Percentiles rank a stretch among this genome's conserved stretches.
Conservation (phyloP, 495 filamentous ascomycete species). For the Penicillium parvum region DNA sequence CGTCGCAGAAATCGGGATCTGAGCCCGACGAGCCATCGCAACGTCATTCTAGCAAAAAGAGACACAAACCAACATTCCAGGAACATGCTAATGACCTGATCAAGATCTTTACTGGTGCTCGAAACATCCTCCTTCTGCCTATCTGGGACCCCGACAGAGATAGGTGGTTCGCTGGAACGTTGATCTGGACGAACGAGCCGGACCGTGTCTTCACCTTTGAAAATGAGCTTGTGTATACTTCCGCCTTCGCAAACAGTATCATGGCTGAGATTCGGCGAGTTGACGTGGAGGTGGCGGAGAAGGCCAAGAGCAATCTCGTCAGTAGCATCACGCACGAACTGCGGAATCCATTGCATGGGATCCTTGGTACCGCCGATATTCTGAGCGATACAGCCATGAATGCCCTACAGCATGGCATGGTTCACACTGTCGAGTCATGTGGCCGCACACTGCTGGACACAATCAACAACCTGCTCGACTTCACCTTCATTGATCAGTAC, state of each 20-base stretch:
- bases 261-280: constrained; percentile 59
- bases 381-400: constrained; percentile 53
- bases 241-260: constrained; percentile 55
- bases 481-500: constrained; percentile 35
- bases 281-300: constrained; percentile 43
- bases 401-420: constrained; percentile 51
- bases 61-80: constrained; percentile 10
- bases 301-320: constrained; percentile 61
- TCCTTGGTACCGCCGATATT: constrained; percentile 59
- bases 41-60: constrained; percentile 30
- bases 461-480: constrained; percentile 61
- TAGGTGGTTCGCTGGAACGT: constrained; percentile 56
- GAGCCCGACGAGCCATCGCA: constrained; percentile 21
- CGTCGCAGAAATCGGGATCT: constrained; percentile 1
- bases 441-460: constrained; percentile 65
- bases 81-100: constrained; percentile 20
- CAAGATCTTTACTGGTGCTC: constrained; percentile 17
- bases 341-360: constrained; percentile 62
- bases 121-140: constrained; percentile 34
- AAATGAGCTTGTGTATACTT: constrained; percentile 47
- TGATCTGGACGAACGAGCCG: constrained; percentile 51
- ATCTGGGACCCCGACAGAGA: constrained; percentile 57
- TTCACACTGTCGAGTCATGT: constrained; percentile 62
- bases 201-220: constrained; percentile 33
- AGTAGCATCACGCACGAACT: constrained; percentile 69